phyloP scores from a whole-genome alignment of 352 stramenopile species.

The Thalassiosira mediterranea region DNA sequence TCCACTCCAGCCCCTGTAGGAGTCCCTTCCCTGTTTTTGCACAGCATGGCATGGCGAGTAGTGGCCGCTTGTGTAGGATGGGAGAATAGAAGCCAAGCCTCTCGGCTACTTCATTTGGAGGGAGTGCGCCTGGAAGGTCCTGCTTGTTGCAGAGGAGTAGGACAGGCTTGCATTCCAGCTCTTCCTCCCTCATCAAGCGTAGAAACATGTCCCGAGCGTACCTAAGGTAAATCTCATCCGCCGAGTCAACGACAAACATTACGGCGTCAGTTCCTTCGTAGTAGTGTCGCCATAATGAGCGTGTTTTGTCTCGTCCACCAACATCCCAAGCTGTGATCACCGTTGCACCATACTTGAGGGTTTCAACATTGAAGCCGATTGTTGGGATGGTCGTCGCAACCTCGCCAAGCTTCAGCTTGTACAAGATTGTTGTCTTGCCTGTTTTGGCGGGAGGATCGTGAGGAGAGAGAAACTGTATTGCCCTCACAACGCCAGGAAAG shows the following conservation, averaged over 20 bases:
- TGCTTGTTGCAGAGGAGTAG: slow-evolving; percentile 99
- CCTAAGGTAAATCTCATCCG: slow-evolving; percentile 97
- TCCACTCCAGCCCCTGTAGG: slow-evolving; percentile 99
- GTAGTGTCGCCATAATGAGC: slow-evolving; percentile 98
- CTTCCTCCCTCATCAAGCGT: slow-evolving; percentile 98
- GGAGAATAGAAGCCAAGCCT: slow-evolving; percentile 96
- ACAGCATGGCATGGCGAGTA: slow-evolving; percentile 95
- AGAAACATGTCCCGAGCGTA: slow-evolving; percentile 95
- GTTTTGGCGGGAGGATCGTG: too few species aligned
- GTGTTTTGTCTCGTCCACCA: slow-evolving; percentile 98
- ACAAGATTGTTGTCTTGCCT: slow-evolving; percentile 96
- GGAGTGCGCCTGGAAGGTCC: slow-evolving; percentile 98
- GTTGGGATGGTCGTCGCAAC: slow-evolving; percentile 98
- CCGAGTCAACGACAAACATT: slow-evolving; percentile 99
- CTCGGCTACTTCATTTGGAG: slow-evolving; percentile 96
- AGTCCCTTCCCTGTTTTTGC: slow-evolving; percentile 97
- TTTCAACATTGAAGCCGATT: slow-evolving; percentile 99
- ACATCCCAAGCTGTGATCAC: slow-evolving; percentile 99
- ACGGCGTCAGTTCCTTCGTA: slow-evolving; percentile 99
- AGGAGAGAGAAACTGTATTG: too few species aligned
- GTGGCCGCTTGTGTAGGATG: too few species aligned
- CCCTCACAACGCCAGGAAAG: too few species aligned
- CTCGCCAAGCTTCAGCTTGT: slow-evolving; percentile 91
- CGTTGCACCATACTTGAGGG: slow-evolving; percentile 99
- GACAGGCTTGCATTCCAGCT: slow-evolving; percentile 95